Conservation (phyloP, 2,329 filamentous ascomycete species). For the Samsoniella hepiali region DNA sequence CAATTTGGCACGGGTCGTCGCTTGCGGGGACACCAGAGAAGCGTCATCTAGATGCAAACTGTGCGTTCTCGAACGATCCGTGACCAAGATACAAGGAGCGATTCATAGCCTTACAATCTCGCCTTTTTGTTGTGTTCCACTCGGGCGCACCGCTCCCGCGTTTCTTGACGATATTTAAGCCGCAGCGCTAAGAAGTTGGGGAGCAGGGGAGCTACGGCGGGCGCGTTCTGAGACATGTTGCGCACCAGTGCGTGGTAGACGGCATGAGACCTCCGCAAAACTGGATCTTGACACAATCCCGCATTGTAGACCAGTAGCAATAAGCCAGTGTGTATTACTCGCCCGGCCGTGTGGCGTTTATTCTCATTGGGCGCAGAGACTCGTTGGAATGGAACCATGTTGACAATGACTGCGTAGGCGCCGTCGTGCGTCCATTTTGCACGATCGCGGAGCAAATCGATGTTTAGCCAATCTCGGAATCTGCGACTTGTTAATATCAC, state of each 20-base stretch:
- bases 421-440: neutral
- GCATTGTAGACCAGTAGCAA: neutral
- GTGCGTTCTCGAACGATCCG: too few species aligned
- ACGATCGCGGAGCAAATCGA: neutral
- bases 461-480: neutral
- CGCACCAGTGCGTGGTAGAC: neutral
- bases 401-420: neutral
- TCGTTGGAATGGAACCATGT: neutral
- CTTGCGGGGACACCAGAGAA: too few species aligned
- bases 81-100: too few species aligned
- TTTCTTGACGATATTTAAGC: neutral
- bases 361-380: neutral
- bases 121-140: too few species aligned
- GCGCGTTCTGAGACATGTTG: neutral
- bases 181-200: neutral
- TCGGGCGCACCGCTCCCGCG: too few species aligned
- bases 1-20: too few species aligned
- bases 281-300: neutral
- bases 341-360: neutral
- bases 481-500: neutral
- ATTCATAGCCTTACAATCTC: too few species aligned
- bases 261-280: neutral
- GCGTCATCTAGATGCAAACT: too few species aligned
- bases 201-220: too few species aligned
- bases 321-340: neutral